Evolutionary conservation across 495 filamentous ascomycete genomes (phyloP), one percentile per base, ranked within the genome.

Genomic region (Cenococcum geophilum): DNA sequence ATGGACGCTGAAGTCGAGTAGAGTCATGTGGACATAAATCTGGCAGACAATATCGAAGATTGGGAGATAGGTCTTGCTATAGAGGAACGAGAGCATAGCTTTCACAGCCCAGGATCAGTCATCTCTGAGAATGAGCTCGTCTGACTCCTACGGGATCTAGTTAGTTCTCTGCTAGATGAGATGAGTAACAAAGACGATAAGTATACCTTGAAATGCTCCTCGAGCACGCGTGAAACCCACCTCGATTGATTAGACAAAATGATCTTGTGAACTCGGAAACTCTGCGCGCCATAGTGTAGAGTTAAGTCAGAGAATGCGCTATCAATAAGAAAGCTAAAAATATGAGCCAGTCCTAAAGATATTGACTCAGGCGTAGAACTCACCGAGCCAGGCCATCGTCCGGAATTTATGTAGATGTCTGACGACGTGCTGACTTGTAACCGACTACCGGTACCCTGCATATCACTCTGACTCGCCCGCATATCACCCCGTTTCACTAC

Each of bases 221-320:
- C 63, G 25, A 57, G 59, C 22, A 58, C 58, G 50, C 58, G 54
- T 16, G 57, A 22, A 45, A 65, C 61, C 63, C 63, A 65, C 6
- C 57, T 32, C 27, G 57, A 65, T 27, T 65, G 63, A 18, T 25
- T 53, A 20, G 58, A 65, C 32, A 65, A 12, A 45, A 65, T 61
- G n/a, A 61, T 53, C 27, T 58, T 59, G 45, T 65, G 63, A 20
- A 61, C 53, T 22, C 49, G 57, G 20, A 54, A 61, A n/a, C 57
- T 53, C 34, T 65, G 57, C 16, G 54, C 45, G 22, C 58, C 45
- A 58, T 57, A 65, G 25, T 32, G 10, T 9, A 65, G 56, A 5
- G 59, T 49, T 20, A 65, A 42, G 37, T 65, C 63, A 2, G 63
- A 50, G 34, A 57, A 65, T 21, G 47, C 9, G 6, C 40, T 50